Evolutionary conservation across 352 stramenopile species (phyloP), one percentile per base, ranked within the genome.

Genomic region (Phytophthora kernoviae): DNA sequence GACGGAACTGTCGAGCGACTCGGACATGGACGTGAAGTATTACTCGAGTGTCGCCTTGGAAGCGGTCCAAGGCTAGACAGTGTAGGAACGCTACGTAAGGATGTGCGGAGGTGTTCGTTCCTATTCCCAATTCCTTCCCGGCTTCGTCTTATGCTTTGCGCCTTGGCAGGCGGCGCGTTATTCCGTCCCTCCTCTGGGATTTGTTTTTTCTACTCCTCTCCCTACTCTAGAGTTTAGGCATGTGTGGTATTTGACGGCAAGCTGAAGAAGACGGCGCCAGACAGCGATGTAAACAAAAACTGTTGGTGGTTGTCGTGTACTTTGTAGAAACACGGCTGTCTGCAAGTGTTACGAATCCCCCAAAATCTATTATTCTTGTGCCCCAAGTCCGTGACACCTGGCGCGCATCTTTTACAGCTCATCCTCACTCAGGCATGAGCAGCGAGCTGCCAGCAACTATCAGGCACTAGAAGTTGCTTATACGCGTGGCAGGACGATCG

Each of bases 11-110:
- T 77, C 84, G 59, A 89, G 84, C 73, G 85, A 94, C 65, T 73
- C 70, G 45, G 85, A 94, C 66, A 80, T 79, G 43, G 85, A 94
- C 67, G 85, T 94, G 61, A 94, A 94, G 79, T 94, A 90, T 76
- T 94, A 88, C 72, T 87, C 85, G 69, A 88, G 79, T 70, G 71
- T 91, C 55, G 85, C 85, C 48, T 62, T 94, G 62, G 85, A 94
- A 62, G 74, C 77, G 14, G 81, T 91, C 53, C 72, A 88, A 69
- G 77, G 74, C 58, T 89, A 79, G 68, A 72, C 56, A 65, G 47
- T 68, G 62, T 73, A 69, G 65, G 61, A 64, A 71, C 37, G 55
- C 49, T 60, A 48, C 54, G 33, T 68, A 46, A 61, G 55, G 61
- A 57, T 67, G 52, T 46, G 57, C 36, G 54, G 54, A 66, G 59